These are phyloP conservation scores for Megacollybia platyphylla DNA, from an alignment of 1,284 basidiomycete species.

Conservation along the genomic window DNA sequence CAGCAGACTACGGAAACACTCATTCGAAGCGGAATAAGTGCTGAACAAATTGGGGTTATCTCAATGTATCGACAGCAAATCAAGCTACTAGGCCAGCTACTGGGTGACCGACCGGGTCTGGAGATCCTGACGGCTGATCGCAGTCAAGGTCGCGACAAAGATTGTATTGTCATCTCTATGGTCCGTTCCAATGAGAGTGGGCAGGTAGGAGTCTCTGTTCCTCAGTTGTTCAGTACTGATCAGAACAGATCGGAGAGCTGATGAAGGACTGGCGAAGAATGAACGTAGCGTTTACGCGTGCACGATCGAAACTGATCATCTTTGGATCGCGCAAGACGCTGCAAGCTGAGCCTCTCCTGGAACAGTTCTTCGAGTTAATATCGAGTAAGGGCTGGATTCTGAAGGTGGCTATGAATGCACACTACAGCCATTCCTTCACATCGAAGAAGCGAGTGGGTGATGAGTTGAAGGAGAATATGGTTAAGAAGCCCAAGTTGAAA, in stretches of 20 bases:
- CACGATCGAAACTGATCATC: constrained; percentile 81
- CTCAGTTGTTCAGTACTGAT: constrained; percentile 2
- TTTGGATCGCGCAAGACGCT: constrained; percentile 78
- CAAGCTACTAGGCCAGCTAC: constrained; percentile 61
- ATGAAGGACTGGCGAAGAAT: constrained; percentile 91
- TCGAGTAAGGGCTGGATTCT: constrained; percentile 60
- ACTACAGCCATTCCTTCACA: constrained; percentile 29
- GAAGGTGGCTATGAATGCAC: constrained; percentile 37
- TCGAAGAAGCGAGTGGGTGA: constrained; percentile 9
- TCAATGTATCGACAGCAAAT: constrained; percentile 93
- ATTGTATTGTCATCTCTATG: constrained; percentile 87
- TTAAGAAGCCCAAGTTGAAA: constrained; percentile 16
- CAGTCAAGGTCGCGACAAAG: constrained; percentile 94
- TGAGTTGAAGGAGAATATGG: constrained; percentile 6
- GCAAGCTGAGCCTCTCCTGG: constrained; percentile 42
- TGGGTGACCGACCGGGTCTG: constrained; percentile 41
- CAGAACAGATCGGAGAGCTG: constrained; percentile 71
- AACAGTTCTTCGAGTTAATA: constrained; percentile 69
- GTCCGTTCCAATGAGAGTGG: constrained; percentile 76
- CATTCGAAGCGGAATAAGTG: constrained; percentile 47
- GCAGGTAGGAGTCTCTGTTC: constrained; percentile 33
- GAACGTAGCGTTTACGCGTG: constrained; percentile 95
- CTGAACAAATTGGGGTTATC: constrained; percentile 77
- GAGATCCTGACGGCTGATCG: constrained; percentile 93
- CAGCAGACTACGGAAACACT: constrained; percentile 58